These are phyloP conservation scores for Penicillium goetzii DNA, from an alignment of 495 filamentous ascomycete species.

Conservation along the genomic window DNA sequence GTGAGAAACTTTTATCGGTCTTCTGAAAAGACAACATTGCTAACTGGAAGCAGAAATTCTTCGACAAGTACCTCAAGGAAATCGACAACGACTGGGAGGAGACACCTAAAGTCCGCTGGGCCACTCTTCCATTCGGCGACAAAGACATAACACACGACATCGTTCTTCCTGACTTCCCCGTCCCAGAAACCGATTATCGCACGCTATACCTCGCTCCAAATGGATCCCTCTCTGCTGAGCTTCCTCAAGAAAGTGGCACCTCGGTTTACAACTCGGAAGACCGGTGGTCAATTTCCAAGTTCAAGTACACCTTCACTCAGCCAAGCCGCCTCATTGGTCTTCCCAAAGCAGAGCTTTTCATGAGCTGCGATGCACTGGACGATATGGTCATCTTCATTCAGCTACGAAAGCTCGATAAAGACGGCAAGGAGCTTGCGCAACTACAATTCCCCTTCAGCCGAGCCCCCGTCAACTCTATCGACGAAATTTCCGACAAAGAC, in stretches of 20 bases:
- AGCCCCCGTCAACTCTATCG: slow-evolving; percentile 34
- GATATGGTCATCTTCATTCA: slow-evolving; percentile 47
- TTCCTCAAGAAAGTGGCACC: neutral
- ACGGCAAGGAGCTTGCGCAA: slow-evolving; percentile 38
- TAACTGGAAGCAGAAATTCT: slow-evolving; percentile 4
- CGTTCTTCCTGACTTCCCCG: slow-evolving; percentile 37
- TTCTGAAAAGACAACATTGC: neutral
- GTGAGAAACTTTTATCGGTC: neutral
- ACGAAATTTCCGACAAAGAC: slow-evolving; percentile 38
- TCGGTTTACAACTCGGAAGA: slow-evolving; percentile 34
- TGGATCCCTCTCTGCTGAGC: slow-evolving; percentile 4
- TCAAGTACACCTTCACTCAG: slow-evolving; percentile 38
- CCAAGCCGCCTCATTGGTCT: slow-evolving; percentile 36
- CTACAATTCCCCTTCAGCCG: slow-evolving; percentile 40
- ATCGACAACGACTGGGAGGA: slow-evolving; percentile 36
- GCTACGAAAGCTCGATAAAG: slow-evolving; percentile 41
- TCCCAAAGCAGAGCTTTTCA: slow-evolving; percentile 43
- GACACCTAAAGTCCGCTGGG: slow-evolving; percentile 42
- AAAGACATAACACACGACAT: slow-evolving; percentile 29
- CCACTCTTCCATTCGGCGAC: slow-evolving; percentile 33
- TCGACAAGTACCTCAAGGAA: slow-evolving; percentile 9
- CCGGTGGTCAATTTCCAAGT: slow-evolving; percentile 27
- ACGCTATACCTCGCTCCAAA: slow-evolving; percentile 26
- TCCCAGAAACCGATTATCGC: slow-evolving; percentile 36
- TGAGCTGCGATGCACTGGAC: slow-evolving; percentile 43